Conservation (phyloP, 116 monocot genomes). For the Phalaenopsis hybrid region DNA sequence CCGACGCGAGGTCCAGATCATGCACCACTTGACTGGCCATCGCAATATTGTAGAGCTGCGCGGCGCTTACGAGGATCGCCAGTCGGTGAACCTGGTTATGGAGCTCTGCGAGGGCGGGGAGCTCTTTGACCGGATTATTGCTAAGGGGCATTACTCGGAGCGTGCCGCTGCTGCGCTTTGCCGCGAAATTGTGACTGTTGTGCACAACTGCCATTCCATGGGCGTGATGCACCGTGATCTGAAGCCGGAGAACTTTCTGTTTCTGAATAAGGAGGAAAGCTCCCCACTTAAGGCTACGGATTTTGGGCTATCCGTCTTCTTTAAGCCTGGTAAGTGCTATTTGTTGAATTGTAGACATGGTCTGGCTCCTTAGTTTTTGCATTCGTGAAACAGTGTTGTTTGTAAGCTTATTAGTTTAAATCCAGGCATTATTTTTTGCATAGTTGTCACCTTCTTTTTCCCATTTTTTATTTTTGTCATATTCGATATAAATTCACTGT, state of each 20-base stretch:
- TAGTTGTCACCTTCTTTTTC: no score
- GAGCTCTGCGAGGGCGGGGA: slow-evolving; percentile 60
- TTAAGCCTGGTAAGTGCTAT: slow-evolving; percentile 25
- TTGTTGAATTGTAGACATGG: not conserved
- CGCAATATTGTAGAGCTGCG: slow-evolving; percentile 25
- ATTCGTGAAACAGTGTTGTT: no score
- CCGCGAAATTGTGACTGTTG: slow-evolving; percentile 35
- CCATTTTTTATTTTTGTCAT: no score
- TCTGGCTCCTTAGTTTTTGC: not conserved
- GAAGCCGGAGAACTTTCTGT: slow-evolving; percentile 48
- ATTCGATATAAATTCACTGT: no score
- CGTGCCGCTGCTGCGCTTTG: slow-evolving; percentile 40
- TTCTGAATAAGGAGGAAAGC: slow-evolving; percentile 24
- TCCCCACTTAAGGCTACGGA: slow-evolving; percentile 50
- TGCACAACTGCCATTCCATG: slow-evolving; percentile 47
- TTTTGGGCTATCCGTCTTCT: slow-evolving; percentile 45
- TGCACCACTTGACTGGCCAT: slow-evolving; percentile 28
- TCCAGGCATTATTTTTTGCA: no score
- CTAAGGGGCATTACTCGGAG: slow-evolving; percentile 34
- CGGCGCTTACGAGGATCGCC: slow-evolving; percentile 20
- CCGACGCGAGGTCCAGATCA: slow-evolving; percentile 39
- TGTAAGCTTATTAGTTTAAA: no score
- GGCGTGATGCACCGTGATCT: slow-evolving; percentile 48
- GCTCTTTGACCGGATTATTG: slow-evolving; percentile 53
- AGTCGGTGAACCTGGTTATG: slow-evolving; percentile 25